A percentile compares a stretch with the other conserved stretches of the same genome.
Evolutionary conservation across 2,329 filamentous ascomycete species (phyloP).

Genomic region (Pseudocercospora vitis): DNA sequence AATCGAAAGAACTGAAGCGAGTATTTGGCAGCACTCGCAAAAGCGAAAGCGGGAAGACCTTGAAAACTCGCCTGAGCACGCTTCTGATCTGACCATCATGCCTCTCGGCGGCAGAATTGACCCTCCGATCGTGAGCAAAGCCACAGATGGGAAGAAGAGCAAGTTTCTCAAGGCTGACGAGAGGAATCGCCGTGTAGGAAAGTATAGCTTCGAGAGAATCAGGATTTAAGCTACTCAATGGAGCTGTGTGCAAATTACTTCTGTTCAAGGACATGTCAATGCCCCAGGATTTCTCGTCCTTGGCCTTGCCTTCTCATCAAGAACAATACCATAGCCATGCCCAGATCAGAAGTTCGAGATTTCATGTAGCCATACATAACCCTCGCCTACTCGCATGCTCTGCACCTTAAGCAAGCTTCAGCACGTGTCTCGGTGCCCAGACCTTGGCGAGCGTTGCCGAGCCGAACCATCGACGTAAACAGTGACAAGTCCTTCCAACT

Average conservation of each 20-base stretch:
- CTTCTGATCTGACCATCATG: conserved; percentile 10
- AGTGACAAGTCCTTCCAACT: background rate
- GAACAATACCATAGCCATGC: background rate
- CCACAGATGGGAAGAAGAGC: background rate
- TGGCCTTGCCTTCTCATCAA: no score
- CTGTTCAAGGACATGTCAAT: no score
- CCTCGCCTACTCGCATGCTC: background rate
- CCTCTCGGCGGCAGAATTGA: conserved; percentile 17
- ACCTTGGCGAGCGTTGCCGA: conserved; percentile 2
- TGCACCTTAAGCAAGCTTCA: conserved; percentile 5
- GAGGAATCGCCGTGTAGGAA: conserved; percentile 20
- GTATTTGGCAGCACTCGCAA: conserved; percentile 3
- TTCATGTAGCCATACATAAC: background rate
- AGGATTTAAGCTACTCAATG: conserved; percentile 15
- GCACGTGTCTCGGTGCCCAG: background rate
- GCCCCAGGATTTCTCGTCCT: background rate
- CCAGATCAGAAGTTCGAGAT: background rate
- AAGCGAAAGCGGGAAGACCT: conserved; percentile 16
- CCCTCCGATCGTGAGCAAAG: conserved; percentile 4
- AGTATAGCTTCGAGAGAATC: conserved; percentile 22
- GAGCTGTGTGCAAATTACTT: background rate
- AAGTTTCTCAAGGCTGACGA: conserved; percentile 14
- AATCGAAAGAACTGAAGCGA: conserved; percentile 15
- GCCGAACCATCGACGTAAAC: background rate
- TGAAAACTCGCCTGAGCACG: conserved; percentile 12